These are phyloP conservation scores for Penicillium macrosclerotiorum DNA, from an alignment of 495 filamentous ascomycete species.

Conservation along the genomic window DNA sequence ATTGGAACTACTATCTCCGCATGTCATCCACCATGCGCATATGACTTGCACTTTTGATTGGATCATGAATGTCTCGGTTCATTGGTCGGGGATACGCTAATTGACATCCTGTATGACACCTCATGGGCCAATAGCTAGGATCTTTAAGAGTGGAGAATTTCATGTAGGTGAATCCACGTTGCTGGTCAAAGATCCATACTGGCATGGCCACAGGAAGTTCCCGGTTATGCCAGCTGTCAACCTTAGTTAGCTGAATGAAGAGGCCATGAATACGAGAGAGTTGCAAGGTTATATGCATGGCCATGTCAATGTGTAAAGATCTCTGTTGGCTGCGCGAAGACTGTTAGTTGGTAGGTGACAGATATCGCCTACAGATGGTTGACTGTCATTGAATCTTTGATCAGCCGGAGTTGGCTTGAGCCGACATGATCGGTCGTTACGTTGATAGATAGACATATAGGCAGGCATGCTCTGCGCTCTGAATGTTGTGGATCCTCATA, in stretches of 20 bases:
- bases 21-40: constrained; percentile 39
- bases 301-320: constrained; percentile 12
- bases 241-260: constrained; percentile 41
- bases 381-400: too few species aligned
- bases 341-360: constrained; percentile 25
- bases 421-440: neutral
- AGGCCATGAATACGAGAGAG: constrained; percentile 35
- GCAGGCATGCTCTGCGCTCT: too few species aligned
- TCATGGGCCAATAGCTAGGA: constrained; percentile 41
- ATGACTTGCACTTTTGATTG: constrained; percentile 58
- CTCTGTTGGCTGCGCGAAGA: constrained; percentile 7
- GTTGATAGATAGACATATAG: too few species aligned
- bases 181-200: constrained; percentile 52
- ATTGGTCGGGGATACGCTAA: constrained; percentile 50
- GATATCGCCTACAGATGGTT: too few species aligned
- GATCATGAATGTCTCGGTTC: constrained; percentile 40
- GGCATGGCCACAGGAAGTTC: constrained; percentile 42
- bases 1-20: constrained; percentile 49
- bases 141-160: constrained; percentile 44
- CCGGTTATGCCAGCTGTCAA: constrained; percentile 50
- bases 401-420: too few species aligned
- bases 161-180: constrained; percentile 45
- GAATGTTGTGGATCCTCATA: too few species aligned
- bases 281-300: constrained; percentile 39
- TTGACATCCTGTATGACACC: constrained; percentile 45